Evolutionary conservation across 164 flowering plant genomes (phyloP), one percentile per base, ranked within the genome.

Genomic region (Sextonia rubra): DNA sequence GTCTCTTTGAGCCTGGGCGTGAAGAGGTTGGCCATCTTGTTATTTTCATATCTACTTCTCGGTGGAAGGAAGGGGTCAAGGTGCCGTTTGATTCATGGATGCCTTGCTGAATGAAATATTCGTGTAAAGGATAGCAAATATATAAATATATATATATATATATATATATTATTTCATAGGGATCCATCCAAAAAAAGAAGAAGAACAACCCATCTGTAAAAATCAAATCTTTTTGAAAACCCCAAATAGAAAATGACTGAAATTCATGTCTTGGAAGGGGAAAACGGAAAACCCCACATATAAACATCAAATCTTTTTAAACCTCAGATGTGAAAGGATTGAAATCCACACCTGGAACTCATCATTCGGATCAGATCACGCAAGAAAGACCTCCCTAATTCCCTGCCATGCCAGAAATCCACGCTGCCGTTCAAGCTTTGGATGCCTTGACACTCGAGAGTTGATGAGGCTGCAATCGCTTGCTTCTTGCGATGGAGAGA

Each of bases 1-100:
- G 93, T 72, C 91, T 95, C 20, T 95, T 95, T 32, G 99, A 95
- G 80, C 98, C 98, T 17, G 99, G 93, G 75, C 87, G 91, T 0
- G 92, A 93, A 71, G 97, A 91, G 76, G 78, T 95, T 64, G 97
- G 85, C 0, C 9, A 32, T 32, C 44, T 32, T 32, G 44, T 32
- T 6, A 32, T 9, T 32, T 7, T 6, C 44, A 5, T 32, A 6
- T 32, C 44, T 32, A 1, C 44, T 32, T 32, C 44, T 32, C 8
- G 44, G 44, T 32, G 44, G 44, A 32, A 32, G 44, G 44, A 32
- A 32, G 44, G 44, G 44, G 44, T 32, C 44, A 32, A 32, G 44
- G 44, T n/a, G n/a, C n/a, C n/a, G n/a, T n/a, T n/a, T 32, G 44
- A 7, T 32, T 32, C 44, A 32, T 32, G 44, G 7, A 32, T 32